A percentile compares a stretch with the other conserved stretches of the same genome.
Conservation (phyloP, 768 basidiomycete species). For the Kwoniella sp. region DNA sequence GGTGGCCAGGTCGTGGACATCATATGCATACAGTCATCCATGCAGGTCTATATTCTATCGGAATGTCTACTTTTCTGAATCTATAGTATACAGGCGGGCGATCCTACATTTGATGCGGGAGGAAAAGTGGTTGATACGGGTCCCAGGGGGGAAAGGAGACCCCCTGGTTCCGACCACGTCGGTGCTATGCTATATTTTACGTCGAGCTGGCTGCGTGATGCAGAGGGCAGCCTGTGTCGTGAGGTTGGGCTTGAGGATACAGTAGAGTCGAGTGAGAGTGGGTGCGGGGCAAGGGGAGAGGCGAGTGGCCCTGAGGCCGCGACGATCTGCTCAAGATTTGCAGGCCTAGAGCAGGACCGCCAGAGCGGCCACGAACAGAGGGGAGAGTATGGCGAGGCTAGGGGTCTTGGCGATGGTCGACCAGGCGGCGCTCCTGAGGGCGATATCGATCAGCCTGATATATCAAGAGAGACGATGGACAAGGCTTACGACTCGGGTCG, state of each 20-base stretch:
- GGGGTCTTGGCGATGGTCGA: conserved; percentile 6
- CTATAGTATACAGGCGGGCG: neutral
- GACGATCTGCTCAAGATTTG: neutral
- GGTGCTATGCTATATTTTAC: neutral
- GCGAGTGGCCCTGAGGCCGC: neutral
- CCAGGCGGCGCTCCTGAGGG: conserved; percentile 9
- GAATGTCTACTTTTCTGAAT: neutral
- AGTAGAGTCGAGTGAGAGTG: neutral
- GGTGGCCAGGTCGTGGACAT: too few relatives aligned
- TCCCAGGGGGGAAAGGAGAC: neutral
- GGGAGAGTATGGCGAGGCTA: neutral
- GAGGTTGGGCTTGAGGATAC: too few relatives aligned
- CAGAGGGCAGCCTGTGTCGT: too few relatives aligned
- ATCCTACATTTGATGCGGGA: neutral
- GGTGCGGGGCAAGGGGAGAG: too few relatives aligned
- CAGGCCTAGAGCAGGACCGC: conserved; percentile 2
- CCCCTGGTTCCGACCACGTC: neutral
- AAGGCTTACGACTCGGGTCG: conserved; percentile 18
- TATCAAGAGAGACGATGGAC: neutral
- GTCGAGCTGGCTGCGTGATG: neutral
- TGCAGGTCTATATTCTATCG: neutral
- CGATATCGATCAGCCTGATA: neutral
- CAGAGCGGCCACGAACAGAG: conserved; percentile 1
- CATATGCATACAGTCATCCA: neutral
- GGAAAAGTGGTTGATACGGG: neutral